Evolutionary conservation across 768 basidiomycete genomes (phyloP).

Genomic region (Ramaria sp.): DNA sequence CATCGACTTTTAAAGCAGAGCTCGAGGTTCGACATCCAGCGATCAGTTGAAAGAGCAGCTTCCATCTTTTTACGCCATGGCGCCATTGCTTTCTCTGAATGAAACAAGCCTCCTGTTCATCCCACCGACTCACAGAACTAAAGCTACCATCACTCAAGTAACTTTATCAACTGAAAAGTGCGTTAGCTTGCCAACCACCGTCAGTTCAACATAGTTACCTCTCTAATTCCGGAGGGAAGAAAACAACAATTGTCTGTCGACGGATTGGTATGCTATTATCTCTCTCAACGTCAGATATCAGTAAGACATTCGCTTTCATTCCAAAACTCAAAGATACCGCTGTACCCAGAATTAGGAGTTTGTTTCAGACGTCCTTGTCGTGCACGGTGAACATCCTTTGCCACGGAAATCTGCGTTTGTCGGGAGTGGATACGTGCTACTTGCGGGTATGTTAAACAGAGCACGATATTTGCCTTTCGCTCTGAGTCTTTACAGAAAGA

Average conservation of each 20-base stretch:
- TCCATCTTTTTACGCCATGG: too few relatives aligned
- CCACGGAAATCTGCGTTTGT: neutral
- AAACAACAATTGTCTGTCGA: neutral
- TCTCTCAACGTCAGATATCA: neutral
- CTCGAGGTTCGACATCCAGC: too few relatives aligned
- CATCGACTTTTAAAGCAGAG: too few relatives aligned
- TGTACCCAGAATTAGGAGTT: neutral
- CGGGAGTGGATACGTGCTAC: neutral
- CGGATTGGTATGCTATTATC: neutral
- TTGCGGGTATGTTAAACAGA: neutral
- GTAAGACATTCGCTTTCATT: neutral
- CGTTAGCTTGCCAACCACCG: neutral
- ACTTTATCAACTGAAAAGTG: neutral
- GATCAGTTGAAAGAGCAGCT: too few relatives aligned
- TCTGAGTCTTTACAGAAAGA: neutral
- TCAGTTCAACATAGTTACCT: neutral
- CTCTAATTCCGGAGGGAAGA: neutral
- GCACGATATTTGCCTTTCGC: neutral
- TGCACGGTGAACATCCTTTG: neutral
- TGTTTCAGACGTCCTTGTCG: neutral
- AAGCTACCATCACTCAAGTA: neutral
- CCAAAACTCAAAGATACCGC: neutral
- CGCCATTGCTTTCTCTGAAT: neutral
- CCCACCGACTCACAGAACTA: neutral
- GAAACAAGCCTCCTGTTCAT: neutral